A percentile compares a stretch with the other conserved stretches of the same genome.
These are phyloP conservation scores for Zygoascus hellenicus DNA, from an alignment of 1,139 yeast genomes.

Conservation along the genomic window DNA sequence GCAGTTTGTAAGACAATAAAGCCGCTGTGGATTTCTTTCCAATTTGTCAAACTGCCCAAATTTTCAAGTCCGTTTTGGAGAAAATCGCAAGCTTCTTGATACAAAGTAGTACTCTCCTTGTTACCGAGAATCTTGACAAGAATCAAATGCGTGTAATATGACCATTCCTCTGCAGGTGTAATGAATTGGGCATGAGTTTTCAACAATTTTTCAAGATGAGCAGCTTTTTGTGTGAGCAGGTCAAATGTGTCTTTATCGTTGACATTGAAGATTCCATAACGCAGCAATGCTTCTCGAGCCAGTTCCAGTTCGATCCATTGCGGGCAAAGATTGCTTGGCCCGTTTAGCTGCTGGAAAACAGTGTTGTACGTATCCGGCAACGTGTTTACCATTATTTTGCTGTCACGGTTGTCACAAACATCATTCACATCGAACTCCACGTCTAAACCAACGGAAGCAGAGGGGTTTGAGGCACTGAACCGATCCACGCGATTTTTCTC, in stretches of 20 bases:
- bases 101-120: neutral
- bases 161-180: constrained; percentile 36
- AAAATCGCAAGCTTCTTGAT: neutral
- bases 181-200: constrained; percentile 12
- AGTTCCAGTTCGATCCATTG: constrained; percentile 7
- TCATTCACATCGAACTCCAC: constrained; percentile 3
- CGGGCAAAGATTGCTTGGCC: neutral
- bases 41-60: constrained; percentile 14
- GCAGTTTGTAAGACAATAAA: constrained; percentile 30
- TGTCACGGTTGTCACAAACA: constrained; percentile 29
- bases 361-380: constrained; percentile 2
- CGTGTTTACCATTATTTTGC: constrained; percentile 20
- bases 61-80: neutral
- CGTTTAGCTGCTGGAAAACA: neutral
- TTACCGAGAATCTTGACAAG: constrained; percentile 3
- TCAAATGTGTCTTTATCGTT: constrained; percentile 1
- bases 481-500: constrained; percentile 17
- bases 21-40: constrained; percentile 30
- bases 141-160: neutral
- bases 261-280: constrained; percentile 5
- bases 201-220: neutral
- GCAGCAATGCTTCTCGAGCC: constrained; percentile 3
- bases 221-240: neutral
- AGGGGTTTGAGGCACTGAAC: constrained; percentile 8
- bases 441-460: constrained; percentile 9